Percentiles rank a stretch among this genome's conserved stretches.
Conservation (phyloP, 2,329 filamentous ascomycete genomes). For the Chrysoporthe cubensis region DNA sequence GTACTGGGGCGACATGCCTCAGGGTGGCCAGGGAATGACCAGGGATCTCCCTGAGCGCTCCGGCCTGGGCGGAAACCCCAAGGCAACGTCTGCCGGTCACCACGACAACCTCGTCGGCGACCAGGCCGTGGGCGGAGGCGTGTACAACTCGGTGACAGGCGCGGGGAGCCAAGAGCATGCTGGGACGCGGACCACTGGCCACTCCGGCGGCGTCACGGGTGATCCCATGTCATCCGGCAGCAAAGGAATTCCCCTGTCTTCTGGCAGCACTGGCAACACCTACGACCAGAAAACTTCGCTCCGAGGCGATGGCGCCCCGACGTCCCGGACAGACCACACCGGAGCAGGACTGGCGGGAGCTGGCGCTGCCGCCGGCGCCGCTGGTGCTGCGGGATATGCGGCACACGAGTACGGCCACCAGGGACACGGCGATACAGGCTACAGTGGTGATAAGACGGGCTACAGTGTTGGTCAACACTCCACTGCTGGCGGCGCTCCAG, state of each 20-base stretch:
- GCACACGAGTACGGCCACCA: constrained; percentile 26
- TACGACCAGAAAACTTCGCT: constrained; percentile 25
- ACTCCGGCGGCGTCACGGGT: constrained; percentile 13
- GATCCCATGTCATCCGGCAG: constrained; percentile 21
- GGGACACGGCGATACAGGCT: constrained; percentile 3
- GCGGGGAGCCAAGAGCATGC: constrained; percentile 18
- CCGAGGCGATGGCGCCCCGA: constrained; percentile 23
- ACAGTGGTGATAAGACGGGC: constrained; percentile 18
- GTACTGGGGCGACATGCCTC: constrained; percentile 28
- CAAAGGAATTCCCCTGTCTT: constrained; percentile 3
- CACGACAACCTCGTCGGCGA: not conserved
- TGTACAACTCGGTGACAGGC: constrained; percentile 18
- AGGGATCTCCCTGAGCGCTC: constrained; percentile 18
- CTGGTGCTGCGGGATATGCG: constrained; percentile 27
- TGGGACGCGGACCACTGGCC: constrained; percentile 7
- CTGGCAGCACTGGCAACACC: not conserved
- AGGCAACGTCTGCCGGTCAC: too few species aligned
- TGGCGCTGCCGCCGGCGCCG: constrained; percentile 10
- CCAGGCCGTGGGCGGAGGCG: constrained; percentile 10
- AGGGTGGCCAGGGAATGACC: constrained; percentile 9
- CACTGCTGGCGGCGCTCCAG: not conserved
- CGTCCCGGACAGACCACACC: constrained; percentile 26
- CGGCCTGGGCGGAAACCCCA: not conserved
- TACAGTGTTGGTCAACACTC: constrained; percentile 5
- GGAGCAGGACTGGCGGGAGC: constrained; percentile 11